Evolutionary conservation across 768 basidiomycete genomes (phyloP).

Genomic region (Cystobasidium tubakii): DNA sequence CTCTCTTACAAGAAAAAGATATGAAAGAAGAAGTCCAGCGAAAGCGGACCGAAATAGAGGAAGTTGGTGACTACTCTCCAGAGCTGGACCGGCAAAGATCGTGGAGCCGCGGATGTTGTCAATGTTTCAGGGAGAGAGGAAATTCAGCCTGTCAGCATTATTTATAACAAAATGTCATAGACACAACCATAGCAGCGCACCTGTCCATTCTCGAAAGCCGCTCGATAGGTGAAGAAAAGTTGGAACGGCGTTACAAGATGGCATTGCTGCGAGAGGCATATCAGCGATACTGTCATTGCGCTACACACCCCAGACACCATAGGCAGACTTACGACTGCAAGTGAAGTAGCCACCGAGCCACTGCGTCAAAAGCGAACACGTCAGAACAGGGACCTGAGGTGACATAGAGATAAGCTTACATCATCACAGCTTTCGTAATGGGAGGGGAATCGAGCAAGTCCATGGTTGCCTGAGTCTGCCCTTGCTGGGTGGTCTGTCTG

Average conservation of each 20-base stretch:
- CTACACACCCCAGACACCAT: too few species aligned
- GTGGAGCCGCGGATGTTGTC: too few species aligned
- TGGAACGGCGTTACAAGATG: slow-evolving; percentile 45
- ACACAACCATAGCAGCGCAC: slow-evolving; percentile 30
- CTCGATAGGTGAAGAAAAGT: slow-evolving; percentile 46
- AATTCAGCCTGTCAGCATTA: too few species aligned
- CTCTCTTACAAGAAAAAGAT: slow-evolving; percentile 99
- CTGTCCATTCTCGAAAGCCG: slow-evolving; percentile 43
- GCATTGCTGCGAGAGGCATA: slow-evolving; percentile 45
- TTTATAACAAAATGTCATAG: too few species aligned
- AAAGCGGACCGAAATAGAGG: slow-evolving; percentile 80
- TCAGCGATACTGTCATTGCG: too few species aligned
- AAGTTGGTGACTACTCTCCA: slow-evolving; percentile 43
- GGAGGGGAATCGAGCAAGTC: slow-evolving; percentile 42
- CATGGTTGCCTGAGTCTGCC: slow-evolving; percentile 14
- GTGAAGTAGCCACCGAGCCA: slow-evolving; percentile 40
- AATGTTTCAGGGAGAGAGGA: not conserved
- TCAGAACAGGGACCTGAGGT: too few species aligned
- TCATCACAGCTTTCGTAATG: slow-evolving; percentile 43
- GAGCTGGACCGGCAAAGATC: slow-evolving; percentile 31
- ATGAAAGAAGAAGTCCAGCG: slow-evolving; percentile 90
- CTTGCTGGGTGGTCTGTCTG: not conserved
- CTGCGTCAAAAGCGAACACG: slow-evolving; percentile 19
- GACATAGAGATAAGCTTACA: slow-evolving; percentile 39
- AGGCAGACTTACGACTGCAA: slow-evolving; percentile 42